Evolutionary conservation across 352 stramenopile species (phyloP).

Genomic region (Phytophthora crassamura): DNA sequence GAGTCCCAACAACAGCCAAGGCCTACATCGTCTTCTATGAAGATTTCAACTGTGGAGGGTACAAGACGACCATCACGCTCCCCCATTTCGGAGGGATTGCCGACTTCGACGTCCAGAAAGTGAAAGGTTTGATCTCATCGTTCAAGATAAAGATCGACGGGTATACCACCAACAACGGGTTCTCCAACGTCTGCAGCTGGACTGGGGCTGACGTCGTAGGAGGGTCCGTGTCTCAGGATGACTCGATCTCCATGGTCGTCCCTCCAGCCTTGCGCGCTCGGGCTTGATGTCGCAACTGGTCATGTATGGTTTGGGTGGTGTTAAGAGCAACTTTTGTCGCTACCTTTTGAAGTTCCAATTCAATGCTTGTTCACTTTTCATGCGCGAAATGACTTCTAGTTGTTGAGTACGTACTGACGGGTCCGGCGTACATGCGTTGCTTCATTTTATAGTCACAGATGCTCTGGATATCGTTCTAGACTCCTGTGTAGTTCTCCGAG

Average conservation of each 20-base stretch:
- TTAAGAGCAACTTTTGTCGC: not conserved
- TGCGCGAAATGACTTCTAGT: too few relatives aligned
- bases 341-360: not conserved
- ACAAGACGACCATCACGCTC: constrained; percentile 10
- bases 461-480: constrained; percentile 10
- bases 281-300: not conserved
- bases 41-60: constrained; percentile 16
- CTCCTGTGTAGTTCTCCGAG: constrained; percentile 1
- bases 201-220: constrained; percentile 22
- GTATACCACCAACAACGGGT: constrained; percentile 17
- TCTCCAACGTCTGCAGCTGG: constrained; percentile 30
- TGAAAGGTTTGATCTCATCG: constrained; percentile 23
- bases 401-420: not conserved
- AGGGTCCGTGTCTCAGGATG: constrained; percentile 20
- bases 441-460: constrained; percentile 17
- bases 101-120: constrained; percentile 21
- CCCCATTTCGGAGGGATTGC: constrained; percentile 27
- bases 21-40: constrained; percentile 36
- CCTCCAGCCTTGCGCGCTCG: constrained; percentile 4
- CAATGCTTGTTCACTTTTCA: too few relatives aligned
- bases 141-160: constrained; percentile 21
- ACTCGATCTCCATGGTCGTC: constrained; percentile 22
- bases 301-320: not conserved
- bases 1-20: constrained; percentile 21
- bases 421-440: not conserved